Percentiles rank a stretch among this genome's conserved stretches.
phyloP scores from a whole-genome alignment of 2,329 filamentous ascomycete species.

The Venturia asperata region DNA sequence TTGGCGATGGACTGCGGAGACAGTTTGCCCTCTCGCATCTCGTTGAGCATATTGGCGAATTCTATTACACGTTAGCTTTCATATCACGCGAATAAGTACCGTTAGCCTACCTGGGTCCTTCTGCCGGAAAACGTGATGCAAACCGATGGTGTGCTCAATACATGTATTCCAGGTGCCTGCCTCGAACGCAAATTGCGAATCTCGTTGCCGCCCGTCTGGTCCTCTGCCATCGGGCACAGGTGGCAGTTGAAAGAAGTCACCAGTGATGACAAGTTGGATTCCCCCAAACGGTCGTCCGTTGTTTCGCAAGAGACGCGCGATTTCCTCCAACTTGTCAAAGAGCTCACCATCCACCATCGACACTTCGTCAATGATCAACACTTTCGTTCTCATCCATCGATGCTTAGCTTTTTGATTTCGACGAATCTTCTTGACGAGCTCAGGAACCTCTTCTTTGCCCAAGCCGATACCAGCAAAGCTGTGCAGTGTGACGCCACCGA shows the following conservation, averaged over 20 bases:
- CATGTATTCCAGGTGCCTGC: slow-evolving; percentile 85
- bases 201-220: slow-evolving; percentile 23
- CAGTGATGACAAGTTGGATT: slow-evolving; percentile 91
- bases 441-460: slow-evolving; percentile 76
- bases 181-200: slow-evolving; percentile 86
- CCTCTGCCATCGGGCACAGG: slow-evolving; percentile 76
- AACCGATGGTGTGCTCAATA: slow-evolving; percentile 89
- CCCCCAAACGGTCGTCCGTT: slow-evolving; percentile 91
- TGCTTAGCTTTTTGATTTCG: slow-evolving; percentile 80
- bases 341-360: slow-evolving; percentile 98
- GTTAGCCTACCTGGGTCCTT: slow-evolving; percentile 62
- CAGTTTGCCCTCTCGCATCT: slow-evolving; percentile 87
- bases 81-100: neutral
- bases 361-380: slow-evolving; percentile 86
- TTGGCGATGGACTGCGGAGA: slow-evolving; percentile 65
- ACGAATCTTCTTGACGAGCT: slow-evolving; percentile 84
- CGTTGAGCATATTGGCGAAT: slow-evolving; percentile 93
- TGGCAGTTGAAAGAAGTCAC: slow-evolving; percentile 95
- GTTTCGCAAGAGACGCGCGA: slow-evolving; percentile 78
- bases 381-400: slow-evolving; percentile 81
- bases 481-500: slow-evolving; percentile 90
- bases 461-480: slow-evolving; percentile 94
- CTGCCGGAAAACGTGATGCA: slow-evolving; percentile 95
- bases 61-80: slow-evolving; percentile 41
- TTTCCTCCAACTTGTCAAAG: slow-evolving; percentile 89